phyloP scores from a whole-genome alignment of 2,329 filamentous ascomycete genomes.

The Calycina marina region DNA sequence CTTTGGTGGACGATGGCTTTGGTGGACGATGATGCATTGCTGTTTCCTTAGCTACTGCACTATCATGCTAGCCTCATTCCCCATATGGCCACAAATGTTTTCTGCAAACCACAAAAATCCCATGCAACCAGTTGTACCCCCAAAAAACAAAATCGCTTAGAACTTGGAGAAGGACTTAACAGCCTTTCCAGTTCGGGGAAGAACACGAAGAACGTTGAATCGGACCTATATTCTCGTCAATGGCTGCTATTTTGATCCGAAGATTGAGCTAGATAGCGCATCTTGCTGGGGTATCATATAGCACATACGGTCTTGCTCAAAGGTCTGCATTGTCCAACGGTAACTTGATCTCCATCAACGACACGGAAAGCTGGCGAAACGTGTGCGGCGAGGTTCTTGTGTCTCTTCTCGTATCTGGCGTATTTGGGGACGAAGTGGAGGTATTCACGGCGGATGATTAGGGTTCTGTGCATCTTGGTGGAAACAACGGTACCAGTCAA shows the following conservation, averaged over 20 bases:
- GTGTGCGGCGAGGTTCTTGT: constrained; percentile 99
- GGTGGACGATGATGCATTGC: constrained; percentile 5
- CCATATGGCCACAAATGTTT: constrained; percentile 20
- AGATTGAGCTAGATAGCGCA: background rate
- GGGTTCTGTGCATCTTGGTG: constrained; percentile 99
- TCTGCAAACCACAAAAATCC: constrained; percentile 21
- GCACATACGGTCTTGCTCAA: constrained; percentile 97
- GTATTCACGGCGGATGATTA: constrained; percentile 99
- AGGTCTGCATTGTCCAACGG: constrained; percentile 98
- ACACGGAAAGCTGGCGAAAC: constrained; percentile 99
- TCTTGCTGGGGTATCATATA: constrained; percentile 1
- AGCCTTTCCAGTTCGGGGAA: constrained; percentile 90
- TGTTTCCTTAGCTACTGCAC: constrained; percentile 21
- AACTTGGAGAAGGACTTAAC: constrained; percentile 99
- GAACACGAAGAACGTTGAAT: constrained; percentile 98
- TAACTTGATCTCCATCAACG: constrained; percentile 97
- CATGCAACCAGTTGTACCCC: constrained; percentile 21
- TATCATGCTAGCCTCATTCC: constrained; percentile 14
- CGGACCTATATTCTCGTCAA: constrained; percentile 64
- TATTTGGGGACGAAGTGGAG: constrained; percentile 99
- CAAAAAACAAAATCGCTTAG: constrained; percentile 44
- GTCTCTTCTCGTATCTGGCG: constrained; percentile 99
- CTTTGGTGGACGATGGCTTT: no score
- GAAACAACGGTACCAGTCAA: constrained; percentile 97
- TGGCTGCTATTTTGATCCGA: background rate